Conservation (phyloP, 2,329 filamentous ascomycete genomes). For the Clarireedia hainanense region DNA sequence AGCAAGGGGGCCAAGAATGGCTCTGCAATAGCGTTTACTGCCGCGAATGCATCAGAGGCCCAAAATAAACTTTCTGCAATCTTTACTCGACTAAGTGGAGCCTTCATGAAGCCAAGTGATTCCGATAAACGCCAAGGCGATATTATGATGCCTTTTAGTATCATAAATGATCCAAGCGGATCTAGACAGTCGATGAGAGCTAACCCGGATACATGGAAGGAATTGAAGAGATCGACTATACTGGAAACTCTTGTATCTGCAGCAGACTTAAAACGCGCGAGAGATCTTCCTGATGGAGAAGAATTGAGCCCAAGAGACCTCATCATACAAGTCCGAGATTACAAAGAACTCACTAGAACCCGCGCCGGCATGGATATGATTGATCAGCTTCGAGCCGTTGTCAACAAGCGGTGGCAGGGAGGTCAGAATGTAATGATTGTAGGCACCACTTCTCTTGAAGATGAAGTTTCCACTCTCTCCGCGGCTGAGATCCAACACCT, state of each 20-base stretch:
- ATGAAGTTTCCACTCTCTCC: conserved; percentile 34
- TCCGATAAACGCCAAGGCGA: neutral
- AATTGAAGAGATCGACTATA: conserved; percentile 50
- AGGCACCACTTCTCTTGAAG: conserved; percentile 62
- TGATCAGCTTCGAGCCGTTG: conserved; percentile 58
- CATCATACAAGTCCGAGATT: conserved; percentile 74
- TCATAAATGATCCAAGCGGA: conserved; percentile 5
- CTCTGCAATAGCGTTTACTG: neutral
- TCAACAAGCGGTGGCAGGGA: conserved; percentile 63
- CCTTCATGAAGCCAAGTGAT: neutral
- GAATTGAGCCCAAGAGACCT: conserved; percentile 10
- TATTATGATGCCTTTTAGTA: conserved; percentile 4
- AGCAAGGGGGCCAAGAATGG: neutral
- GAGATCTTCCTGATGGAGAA: conserved; percentile 24
- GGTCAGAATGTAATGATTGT: conserved; percentile 70
- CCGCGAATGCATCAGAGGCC: neutral
- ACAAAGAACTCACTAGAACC: conserved; percentile 66
- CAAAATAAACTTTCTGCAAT: conserved; percentile 3
- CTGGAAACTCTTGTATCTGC: conserved; percentile 49
- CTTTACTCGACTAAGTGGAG: conserved; percentile 1
- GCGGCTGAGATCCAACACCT: conserved; percentile 34
- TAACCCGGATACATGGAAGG: conserved; percentile 46
- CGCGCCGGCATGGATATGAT: conserved; percentile 63
- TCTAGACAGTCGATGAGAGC: neutral
- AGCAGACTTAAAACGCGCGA: conserved; percentile 31